Evolutionary conservation across 208 protist genomes (phyloP).

Genomic region (Wallacemonas rigidus): DNA sequence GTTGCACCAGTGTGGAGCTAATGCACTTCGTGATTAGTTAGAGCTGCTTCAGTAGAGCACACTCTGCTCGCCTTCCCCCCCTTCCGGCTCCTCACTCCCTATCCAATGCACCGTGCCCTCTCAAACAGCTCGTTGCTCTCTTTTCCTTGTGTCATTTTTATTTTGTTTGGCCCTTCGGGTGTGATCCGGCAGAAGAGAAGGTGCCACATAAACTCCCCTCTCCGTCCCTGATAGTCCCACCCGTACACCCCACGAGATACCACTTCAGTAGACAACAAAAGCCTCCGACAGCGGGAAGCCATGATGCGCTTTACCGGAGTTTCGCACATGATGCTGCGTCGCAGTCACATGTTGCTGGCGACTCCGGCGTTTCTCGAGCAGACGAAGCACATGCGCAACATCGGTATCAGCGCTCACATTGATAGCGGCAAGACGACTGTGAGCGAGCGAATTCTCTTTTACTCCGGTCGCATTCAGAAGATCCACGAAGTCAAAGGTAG

Average conservation of each 20-base stretch:
- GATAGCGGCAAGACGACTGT: constrained; percentile 99
- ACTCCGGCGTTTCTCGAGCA: constrained; percentile 75
- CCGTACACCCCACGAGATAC: neutral
- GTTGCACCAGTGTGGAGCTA: too few species aligned
- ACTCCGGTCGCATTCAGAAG: constrained; percentile 95
- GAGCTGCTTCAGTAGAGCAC: too few species aligned
- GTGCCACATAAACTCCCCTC: too few species aligned
- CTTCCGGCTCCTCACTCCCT: neutral
- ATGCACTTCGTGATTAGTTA: too few species aligned
- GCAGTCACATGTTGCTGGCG: constrained; percentile 40
- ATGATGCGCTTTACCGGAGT: constrained; percentile 41
- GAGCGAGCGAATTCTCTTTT: constrained; percentile 99
- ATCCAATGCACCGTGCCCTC: neutral
- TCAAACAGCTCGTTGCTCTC: neutral
- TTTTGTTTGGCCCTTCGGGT: neutral
- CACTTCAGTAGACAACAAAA: neutral
- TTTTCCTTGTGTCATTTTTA: neutral
- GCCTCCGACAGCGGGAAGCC: neutral
- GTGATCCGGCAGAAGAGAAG: too few species aligned
- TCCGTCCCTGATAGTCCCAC: too few species aligned
- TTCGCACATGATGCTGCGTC: constrained; percentile 33
- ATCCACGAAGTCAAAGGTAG: constrained; percentile 98
- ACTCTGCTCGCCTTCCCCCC: neutral
- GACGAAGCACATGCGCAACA: constrained; percentile 91
- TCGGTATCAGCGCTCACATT: constrained; percentile 99